phyloP scores from a whole-genome alignment of 176 grass and related monocot genomes.

The Metroxylon sagu region DNA sequence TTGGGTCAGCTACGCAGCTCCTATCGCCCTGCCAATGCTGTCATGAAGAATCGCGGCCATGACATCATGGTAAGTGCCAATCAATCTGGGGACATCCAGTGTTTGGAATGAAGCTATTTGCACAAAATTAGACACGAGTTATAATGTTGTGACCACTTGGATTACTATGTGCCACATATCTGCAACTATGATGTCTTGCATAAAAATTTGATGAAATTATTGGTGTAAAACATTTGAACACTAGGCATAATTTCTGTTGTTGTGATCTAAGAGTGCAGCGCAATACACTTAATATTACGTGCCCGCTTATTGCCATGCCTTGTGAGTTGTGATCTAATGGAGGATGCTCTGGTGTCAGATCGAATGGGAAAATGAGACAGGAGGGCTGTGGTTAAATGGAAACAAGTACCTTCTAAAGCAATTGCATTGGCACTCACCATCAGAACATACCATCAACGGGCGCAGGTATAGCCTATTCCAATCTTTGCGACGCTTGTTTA shows the following conservation, averaged over 20 bases:
- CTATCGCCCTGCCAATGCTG: conserved; percentile 36
- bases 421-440: conserved; percentile 79
- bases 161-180: no score
- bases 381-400: conserved; percentile 42
- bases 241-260: not conserved
- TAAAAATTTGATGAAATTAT: not conserved
- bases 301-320: no score
- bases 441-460: conserved; percentile 60
- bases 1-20: conserved; percentile 38
- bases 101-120: no score
- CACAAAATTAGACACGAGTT: no score
- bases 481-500: not conserved
- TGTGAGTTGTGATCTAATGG: no score
- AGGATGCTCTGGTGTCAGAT: conserved; percentile 18
- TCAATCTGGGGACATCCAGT: no score
- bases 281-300: no score
- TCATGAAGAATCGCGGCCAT: conserved; percentile 55
- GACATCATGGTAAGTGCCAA: conserved; percentile 46
- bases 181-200: no score
- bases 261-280: not conserved
- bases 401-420: conserved; percentile 38
- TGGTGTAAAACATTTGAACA: not conserved
- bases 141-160: no score
- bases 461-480: conserved; percentile 12
- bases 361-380: conserved; percentile 32